Percentiles rank a stretch among this genome's conserved stretches.
phyloP scores from a whole-genome alignment of 2,329 filamentous ascomycete genomes.

The Aspergillus arachidicola region DNA sequence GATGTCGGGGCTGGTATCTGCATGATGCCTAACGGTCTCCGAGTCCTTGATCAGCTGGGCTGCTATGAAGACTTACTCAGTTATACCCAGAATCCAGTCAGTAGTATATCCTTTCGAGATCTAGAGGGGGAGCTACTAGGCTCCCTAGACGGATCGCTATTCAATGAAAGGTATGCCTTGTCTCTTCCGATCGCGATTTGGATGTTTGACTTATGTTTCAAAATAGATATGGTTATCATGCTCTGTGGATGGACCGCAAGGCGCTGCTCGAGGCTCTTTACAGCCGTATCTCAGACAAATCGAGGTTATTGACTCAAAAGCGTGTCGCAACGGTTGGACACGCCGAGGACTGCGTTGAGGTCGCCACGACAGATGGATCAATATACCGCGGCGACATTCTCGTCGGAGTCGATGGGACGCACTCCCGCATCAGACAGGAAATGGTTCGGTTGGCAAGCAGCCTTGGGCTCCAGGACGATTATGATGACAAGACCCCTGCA shows the following conservation, averaged over 20 bases:
- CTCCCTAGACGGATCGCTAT: neutral
- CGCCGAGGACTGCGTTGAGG: constrained; percentile 3
- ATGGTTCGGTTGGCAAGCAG: constrained; percentile 32
- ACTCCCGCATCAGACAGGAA: constrained; percentile 39
- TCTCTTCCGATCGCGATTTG: neutral
- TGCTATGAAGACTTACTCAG: constrained; percentile 1
- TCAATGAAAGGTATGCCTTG: neutral
- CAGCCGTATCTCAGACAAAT: constrained; percentile 26
- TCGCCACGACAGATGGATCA: constrained; percentile 17
- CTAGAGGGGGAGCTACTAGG: neutral
- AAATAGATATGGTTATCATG: constrained; percentile 24
- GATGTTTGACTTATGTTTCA: neutral
- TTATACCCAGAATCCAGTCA: neutral
- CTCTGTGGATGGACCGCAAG: constrained; percentile 28
- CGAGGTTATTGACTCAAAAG: constrained; percentile 21
- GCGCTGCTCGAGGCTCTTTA: constrained; percentile 28
- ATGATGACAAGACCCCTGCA: constrained; percentile 17
- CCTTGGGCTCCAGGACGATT: constrained; percentile 12
- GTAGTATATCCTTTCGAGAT: neutral
- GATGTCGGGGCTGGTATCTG: constrained; percentile 53
- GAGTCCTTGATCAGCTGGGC: constrained; percentile 57
- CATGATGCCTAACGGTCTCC: constrained; percentile 45
- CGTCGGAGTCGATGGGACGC: constrained; percentile 47
- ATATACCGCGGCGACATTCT: constrained; percentile 34
- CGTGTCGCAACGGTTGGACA: constrained; percentile 14